Evolutionary conservation across 805 yeast genomes (phyloP).

Genomic region (Schwanniomyces sp.): DNA sequence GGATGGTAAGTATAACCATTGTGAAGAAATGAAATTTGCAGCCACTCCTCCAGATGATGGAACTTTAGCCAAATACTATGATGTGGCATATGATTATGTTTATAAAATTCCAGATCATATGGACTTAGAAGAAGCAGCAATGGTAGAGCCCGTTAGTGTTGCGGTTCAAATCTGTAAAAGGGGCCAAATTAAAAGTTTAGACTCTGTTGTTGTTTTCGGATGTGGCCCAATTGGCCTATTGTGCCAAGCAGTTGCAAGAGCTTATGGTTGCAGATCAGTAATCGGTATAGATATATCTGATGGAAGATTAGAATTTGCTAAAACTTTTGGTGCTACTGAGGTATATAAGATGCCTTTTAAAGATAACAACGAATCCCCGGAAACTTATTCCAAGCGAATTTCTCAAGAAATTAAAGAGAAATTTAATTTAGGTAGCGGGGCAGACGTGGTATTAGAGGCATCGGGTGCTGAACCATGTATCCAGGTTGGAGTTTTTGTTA

Average conservation of each 20-base stretch:
- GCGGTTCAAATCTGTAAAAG: conserved; percentile 19
- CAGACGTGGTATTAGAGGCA: conserved; percentile 23
- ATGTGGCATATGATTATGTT: conserved; percentile 13
- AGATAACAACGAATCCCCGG: conserved; percentile 9
- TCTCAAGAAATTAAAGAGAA: conserved; percentile 15
- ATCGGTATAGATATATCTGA: conserved; percentile 20
- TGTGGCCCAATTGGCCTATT: conserved; percentile 26
- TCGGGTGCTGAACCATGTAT: conserved; percentile 20
- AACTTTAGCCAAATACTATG: conserved; percentile 15
- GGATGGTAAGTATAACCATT: conserved; percentile 20
- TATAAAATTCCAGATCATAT: conserved; percentile 22
- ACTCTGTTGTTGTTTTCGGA: conserved; percentile 19
- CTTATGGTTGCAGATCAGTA: conserved; percentile 18
- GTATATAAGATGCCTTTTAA: conserved; percentile 15
- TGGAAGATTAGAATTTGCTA: conserved; percentile 20
- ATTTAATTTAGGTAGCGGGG: conserved; percentile 20
- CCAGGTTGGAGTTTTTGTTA: conserved; percentile 12
- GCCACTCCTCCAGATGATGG: conserved; percentile 20
- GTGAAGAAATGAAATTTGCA: conserved; percentile 17
- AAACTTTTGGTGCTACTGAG: conserved; percentile 7
- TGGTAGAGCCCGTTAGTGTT: conserved; percentile 22
- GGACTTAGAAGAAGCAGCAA: conserved; percentile 21
- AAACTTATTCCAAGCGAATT: conserved; percentile 8
- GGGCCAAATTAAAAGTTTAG: conserved; percentile 15
- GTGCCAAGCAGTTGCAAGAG: conserved; percentile 16